Conservation (phyloP, 345 rosid genomes). For the Eucalyptus caleyi region DNA sequence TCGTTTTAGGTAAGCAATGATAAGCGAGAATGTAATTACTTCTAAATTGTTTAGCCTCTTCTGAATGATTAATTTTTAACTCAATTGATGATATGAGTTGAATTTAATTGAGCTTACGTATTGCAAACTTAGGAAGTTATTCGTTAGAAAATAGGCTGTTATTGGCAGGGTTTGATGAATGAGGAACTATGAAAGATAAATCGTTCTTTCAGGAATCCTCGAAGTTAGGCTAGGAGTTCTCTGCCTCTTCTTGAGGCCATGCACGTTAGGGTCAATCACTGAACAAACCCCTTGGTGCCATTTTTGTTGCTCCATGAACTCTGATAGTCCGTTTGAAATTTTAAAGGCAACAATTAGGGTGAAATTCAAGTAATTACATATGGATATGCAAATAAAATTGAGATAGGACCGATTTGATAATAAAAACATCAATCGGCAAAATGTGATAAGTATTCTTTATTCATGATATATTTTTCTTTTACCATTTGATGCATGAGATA, state of each 20-base stretch:
- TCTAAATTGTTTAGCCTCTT: no score
- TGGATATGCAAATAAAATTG: no score
- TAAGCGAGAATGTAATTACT: no score
- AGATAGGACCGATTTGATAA: background rate
- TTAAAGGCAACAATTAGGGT: background rate
- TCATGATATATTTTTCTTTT: background rate
- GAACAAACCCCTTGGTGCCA: background rate
- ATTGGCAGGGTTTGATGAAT: background rate
- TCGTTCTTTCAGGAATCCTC: background rate
- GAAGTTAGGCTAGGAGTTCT: background rate
- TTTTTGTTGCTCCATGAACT: background rate
- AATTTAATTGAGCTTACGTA: background rate
- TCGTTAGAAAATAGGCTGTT: background rate
- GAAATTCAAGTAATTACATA: no score
- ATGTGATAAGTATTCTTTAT: background rate
- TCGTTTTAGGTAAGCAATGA: no score
- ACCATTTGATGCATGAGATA: fast-evolving
- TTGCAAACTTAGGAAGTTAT: background rate
- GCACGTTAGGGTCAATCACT: background rate
- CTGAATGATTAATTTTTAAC: no score
- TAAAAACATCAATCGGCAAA: background rate
- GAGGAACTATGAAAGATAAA: background rate
- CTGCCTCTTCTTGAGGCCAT: background rate
- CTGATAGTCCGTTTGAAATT: background rate
- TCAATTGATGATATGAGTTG: background rate